Conservation (phyloP, 352 stramenopile genomes). For the Phytophthora rubi region DNA sequence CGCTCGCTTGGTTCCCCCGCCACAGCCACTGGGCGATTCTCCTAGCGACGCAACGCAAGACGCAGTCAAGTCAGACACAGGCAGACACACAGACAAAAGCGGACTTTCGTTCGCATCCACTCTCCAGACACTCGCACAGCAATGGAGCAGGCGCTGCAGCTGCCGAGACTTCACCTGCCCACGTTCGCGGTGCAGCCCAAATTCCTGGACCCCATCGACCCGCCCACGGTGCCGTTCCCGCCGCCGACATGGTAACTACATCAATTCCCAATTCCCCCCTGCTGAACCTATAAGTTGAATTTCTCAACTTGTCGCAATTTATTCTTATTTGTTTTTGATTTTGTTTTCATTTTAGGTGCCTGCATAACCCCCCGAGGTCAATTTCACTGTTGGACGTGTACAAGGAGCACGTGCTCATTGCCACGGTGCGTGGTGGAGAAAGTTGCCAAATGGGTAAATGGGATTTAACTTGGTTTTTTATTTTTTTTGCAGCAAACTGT, state of each 20-base stretch:
- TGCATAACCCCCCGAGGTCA: constrained; percentile 57
- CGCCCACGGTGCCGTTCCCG: constrained; percentile 73
- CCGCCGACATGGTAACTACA: constrained; percentile 56
- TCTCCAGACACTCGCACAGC: background rate
- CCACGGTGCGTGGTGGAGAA: constrained; percentile 52
- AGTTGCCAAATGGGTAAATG: background rate
- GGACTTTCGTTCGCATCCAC: too few relatives aligned
- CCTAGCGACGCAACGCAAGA: constrained; percentile 7
- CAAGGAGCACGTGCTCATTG: constrained; percentile 83
- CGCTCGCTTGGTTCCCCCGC: background rate
- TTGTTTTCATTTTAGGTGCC: constrained; percentile 29
- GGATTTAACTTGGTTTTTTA: constrained; percentile 1
- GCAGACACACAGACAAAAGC: background rate
- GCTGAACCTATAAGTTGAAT: background rate
- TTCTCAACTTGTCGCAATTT: background rate
- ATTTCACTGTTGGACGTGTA: constrained; percentile 82
- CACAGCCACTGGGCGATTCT: background rate
- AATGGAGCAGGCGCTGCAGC: constrained; percentile 68
- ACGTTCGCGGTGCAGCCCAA: constrained; percentile 56
- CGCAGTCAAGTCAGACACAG: background rate
- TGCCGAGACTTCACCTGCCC: constrained; percentile 73
- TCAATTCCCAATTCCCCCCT: background rate
- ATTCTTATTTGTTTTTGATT: background rate
- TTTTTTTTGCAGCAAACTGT: constrained; percentile 63
- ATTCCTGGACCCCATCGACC: constrained; percentile 72